Conservation (phyloP, 352 stramenopile species). For the Globisporangium splendens region DNA sequence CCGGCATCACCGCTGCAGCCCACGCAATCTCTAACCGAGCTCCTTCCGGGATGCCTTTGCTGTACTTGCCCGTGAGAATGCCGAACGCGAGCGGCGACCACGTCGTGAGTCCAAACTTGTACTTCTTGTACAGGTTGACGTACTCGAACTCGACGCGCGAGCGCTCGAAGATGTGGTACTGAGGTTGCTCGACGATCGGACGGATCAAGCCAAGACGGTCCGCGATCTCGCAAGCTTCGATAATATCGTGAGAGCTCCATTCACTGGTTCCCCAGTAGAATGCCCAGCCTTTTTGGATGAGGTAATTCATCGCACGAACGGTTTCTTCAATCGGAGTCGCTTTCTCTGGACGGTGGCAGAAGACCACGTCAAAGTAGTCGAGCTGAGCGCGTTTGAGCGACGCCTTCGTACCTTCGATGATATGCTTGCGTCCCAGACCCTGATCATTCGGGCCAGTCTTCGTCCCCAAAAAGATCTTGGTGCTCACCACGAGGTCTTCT, state of each 20-base stretch:
- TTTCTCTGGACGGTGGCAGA: slow-evolving; percentile 38
- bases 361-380: slow-evolving; percentile 50
- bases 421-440: slow-evolving; percentile 35
- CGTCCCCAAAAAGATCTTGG: slow-evolving; percentile 51
- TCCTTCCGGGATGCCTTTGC: slow-evolving; percentile 20
- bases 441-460: slow-evolving; percentile 21
- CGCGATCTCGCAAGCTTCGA: slow-evolving; percentile 37
- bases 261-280: slow-evolving; percentile 49
- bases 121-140: slow-evolving; percentile 40
- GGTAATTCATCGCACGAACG: slow-evolving; percentile 45
- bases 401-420: slow-evolving; percentile 42
- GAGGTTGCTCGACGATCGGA: slow-evolving; percentile 41
- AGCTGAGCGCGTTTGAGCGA: slow-evolving; percentile 39
- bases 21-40: slow-evolving; percentile 17
- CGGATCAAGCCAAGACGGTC: slow-evolving; percentile 23
- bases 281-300: slow-evolving; percentile 34
- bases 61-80: slow-evolving; percentile 65
- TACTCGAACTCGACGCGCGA: slow-evolving; percentile 55
- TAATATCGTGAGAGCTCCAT: slow-evolving; percentile 47
- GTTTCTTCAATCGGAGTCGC: slow-evolving; percentile 32
- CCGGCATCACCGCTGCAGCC: slow-evolving; percentile 11
- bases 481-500: slow-evolving; percentile 53
- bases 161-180: slow-evolving; percentile 62
- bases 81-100: slow-evolving; percentile 49
- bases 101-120: slow-evolving; percentile 46